Conservation (phyloP, 345 rosid species). For the Boechera retrofracta region DNA sequence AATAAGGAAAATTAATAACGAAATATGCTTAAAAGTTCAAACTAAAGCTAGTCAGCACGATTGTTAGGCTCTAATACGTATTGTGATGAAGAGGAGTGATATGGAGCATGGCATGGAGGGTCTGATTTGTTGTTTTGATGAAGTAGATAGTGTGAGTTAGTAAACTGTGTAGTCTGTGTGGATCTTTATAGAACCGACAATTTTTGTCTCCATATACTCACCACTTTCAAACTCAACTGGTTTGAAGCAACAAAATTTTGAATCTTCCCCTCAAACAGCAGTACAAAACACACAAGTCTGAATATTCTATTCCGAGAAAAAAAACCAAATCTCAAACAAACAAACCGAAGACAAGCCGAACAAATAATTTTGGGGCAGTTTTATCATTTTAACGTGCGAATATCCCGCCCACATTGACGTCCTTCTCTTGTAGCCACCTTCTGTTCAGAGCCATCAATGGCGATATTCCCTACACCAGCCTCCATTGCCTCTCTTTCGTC, state of each 20-base stretch:
- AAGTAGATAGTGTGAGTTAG: background rate
- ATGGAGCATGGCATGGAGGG: too few relatives aligned
- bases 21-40: too few relatives aligned
- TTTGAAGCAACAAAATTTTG: background rate
- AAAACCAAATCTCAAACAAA: constrained; percentile 9
- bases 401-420: constrained; percentile 42
- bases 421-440: constrained; percentile 41
- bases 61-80: too few relatives aligned
- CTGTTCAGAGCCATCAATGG: constrained; percentile 51
- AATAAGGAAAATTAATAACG: too few relatives aligned
- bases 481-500: constrained; percentile 78
- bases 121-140: background rate
- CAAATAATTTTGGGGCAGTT: background rate
- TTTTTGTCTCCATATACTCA: background rate
- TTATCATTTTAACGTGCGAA: constrained; percentile 11
- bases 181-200: background rate
- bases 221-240: background rate
- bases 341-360: background rate
- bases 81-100: too few relatives aligned
- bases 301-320: background rate
- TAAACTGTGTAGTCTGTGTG: background rate
- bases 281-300: background rate
- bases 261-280: background rate
- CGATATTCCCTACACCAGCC: constrained; percentile 63
- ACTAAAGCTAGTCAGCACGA: too few relatives aligned